These are phyloP conservation scores for Fusarium nurragi DNA, from an alignment of 2,329 filamentous ascomycete species.

Conservation along the genomic window DNA sequence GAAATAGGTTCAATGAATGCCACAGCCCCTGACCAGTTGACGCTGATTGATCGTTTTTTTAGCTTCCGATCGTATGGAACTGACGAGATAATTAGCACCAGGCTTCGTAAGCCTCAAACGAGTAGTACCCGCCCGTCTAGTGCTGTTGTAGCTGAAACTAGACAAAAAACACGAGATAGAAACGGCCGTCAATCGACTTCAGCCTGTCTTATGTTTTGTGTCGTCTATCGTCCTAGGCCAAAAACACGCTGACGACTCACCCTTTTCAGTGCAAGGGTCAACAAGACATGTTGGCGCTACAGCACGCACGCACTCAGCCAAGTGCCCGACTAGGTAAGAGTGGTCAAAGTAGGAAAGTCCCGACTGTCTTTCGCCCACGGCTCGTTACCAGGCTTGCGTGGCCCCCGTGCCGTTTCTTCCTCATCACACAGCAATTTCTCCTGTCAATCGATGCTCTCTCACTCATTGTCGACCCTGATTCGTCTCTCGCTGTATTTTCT, in stretches of 20 bases:
- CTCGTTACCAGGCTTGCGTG: slow-evolving; percentile 35
- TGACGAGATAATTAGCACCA: slow-evolving; percentile 8
- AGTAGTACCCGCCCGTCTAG: slow-evolving; percentile 11
- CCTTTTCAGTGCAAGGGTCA: slow-evolving; percentile 30
- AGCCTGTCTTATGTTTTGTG: slow-evolving; percentile 3
- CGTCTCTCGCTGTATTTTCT: slow-evolving; percentile 13
- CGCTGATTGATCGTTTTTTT: background rate
- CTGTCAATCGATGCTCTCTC: slow-evolving; percentile 27
- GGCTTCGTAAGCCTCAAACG: slow-evolving; percentile 18
- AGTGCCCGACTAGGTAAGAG: slow-evolving; percentile 21
- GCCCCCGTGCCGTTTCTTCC: slow-evolving; percentile 37
- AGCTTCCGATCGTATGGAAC: slow-evolving; percentile 1
- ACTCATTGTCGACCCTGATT: slow-evolving; percentile 27
- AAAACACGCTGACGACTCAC: slow-evolving; percentile 24
- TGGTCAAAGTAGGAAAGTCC: slow-evolving; percentile 32
- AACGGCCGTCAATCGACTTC: background rate
- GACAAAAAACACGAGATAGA: slow-evolving; percentile 23
- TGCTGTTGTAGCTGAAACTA: background rate
- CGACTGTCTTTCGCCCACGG: slow-evolving; percentile 16
- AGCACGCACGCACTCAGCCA: slow-evolving; percentile 11
- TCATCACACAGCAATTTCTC: slow-evolving; percentile 27
- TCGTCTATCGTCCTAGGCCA: background rate
- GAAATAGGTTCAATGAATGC: background rate
- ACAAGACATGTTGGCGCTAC: slow-evolving; percentile 34
- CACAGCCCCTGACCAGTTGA: background rate